Evolutionary conservation across 148 eudicot species (phyloP).

Genomic region (Mesembryanthemum crystallinum): DNA sequence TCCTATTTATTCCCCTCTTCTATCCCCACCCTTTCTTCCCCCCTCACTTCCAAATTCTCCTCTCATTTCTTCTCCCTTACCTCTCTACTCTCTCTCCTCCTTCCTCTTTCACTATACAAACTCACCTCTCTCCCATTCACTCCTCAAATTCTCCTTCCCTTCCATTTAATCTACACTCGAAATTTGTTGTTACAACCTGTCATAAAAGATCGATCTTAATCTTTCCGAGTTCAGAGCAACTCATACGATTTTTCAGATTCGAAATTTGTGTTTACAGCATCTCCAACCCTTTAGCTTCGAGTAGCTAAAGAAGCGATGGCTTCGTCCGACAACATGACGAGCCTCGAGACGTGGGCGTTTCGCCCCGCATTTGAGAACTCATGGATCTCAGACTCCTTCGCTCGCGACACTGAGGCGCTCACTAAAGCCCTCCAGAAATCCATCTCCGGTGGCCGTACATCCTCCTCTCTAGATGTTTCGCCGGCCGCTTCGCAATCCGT

Average conservation of each 20-base stretch:
- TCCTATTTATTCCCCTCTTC: constrained; percentile 51
- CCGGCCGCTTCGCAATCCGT: neutral
- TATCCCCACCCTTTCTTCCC: neutral
- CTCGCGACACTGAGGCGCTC: constrained; percentile 50
- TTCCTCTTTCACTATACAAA: too few relatives aligned
- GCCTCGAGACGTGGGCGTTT: constrained; percentile 55
- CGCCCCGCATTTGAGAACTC: constrained; percentile 40
- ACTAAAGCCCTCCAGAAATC: constrained; percentile 30
- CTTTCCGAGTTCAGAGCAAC: too few relatives aligned
- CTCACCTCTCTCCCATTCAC: too few relatives aligned
- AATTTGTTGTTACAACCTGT: too few relatives aligned
- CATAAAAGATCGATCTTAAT: too few relatives aligned
- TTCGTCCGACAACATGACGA: constrained; percentile 35
- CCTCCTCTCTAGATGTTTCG: constrained; percentile 6
- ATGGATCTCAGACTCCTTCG: constrained; percentile 56
- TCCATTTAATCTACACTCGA: too few relatives aligned
- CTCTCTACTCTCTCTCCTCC: too few relatives aligned
- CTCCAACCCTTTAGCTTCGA: too few relatives aligned
- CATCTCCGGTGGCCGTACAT: neutral
- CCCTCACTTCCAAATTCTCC: neutral
- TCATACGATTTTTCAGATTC: neutral
- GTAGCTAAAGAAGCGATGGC: too few relatives aligned
- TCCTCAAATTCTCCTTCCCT: too few relatives aligned
- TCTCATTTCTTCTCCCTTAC: neutral
- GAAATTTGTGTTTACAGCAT: neutral